Base-by-base conservation (phyloP, 495 filamentous ascomycete species). In the Echria macrotheca region DNA sequence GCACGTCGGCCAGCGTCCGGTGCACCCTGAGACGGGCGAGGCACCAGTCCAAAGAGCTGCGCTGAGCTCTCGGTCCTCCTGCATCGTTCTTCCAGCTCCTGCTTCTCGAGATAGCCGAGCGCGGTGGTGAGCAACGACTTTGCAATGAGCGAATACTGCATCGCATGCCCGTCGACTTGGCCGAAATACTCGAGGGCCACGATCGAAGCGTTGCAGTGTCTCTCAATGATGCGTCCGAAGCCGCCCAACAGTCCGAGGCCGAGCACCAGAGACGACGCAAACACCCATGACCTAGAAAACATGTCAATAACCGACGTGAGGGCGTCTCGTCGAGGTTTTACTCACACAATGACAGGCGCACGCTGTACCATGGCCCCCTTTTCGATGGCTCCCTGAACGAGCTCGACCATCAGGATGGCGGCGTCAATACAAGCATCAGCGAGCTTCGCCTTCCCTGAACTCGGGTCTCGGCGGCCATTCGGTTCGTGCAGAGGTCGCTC, bases 401-500 rank as follows among this genome's bases (percentile, higher is more conserved):
- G 55, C 36, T 69, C 69, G 1, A 72, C 64, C 61, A 74, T 71
- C 31, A 74, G 32, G 26, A 62, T 67, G n/a, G 71, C 71, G 2
- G 71, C 69, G 29, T 74, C 71, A 24, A 74, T 71, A 19, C 71
- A 74, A 1, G 71, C 71, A 52, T 74, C 69, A 2, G 71, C 71
- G 7, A 74, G 61, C 49, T 63, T 70, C 0, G 64, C 58, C 28
- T 67, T 64, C 28, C 60, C 70, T 0, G 60, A 57, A n/a, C 49
- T 36, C 19, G 49, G 3, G 4, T 35, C 50, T 19, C 25, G 12
- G 9, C 33, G 29, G 28, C 31, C 28, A 29, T 23, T 11, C 2
- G 10, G 33, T 4, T 21, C 24, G 3, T 44, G 40, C 14, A 57
- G 39, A 6, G 23, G 23, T 15, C 50, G 55, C 0, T 70, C 68